A percentile compares a stretch with the other conserved stretches of the same genome.
These are phyloP conservation scores for Aspergillus jensenii DNA, from an alignment of 2,329 filamentous ascomycete genomes.

Conservation along the genomic window DNA sequence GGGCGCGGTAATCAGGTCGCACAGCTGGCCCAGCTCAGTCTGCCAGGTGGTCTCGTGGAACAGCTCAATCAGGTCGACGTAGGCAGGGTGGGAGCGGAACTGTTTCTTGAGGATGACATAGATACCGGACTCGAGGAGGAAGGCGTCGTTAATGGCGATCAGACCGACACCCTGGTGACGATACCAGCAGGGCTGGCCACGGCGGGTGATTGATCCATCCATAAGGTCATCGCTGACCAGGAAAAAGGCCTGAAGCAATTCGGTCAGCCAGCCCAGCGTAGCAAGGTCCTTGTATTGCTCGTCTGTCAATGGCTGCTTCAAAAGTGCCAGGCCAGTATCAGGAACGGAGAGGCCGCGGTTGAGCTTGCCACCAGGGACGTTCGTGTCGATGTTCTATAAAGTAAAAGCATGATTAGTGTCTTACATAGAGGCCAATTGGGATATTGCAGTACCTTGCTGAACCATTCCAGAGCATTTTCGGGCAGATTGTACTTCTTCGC, in stretches of 20 bases:
- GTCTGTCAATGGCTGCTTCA: constrained; percentile 68
- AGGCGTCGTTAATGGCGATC: constrained; percentile 97
- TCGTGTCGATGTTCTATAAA: constrained; percentile 62
- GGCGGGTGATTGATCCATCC: constrained; percentile 92
- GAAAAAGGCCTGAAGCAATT: constrained; percentile 98
- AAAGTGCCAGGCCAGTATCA: constrained; percentile 80
- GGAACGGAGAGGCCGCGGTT: constrained; percentile 98
- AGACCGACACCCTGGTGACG: constrained; percentile 84
- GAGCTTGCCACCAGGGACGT: constrained; percentile 92
- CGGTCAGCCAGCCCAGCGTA: constrained; percentile 93
- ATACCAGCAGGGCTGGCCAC: constrained; percentile 96
- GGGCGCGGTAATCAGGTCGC: constrained; percentile 91
- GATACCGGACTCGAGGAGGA: constrained; percentile 90
- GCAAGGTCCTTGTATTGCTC: constrained; percentile 87
- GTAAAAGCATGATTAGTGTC: not conserved
- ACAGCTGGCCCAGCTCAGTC: constrained; percentile 92
- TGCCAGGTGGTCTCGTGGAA: constrained; percentile 95
- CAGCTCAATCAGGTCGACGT: constrained; percentile 88
- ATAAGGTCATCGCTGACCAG: constrained; percentile 98
- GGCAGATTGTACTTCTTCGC: constrained; percentile 81
- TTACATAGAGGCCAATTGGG: no score
- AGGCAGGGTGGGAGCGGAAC: constrained; percentile 83
- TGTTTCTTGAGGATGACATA: constrained; percentile 91
- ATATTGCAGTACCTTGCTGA: constrained; percentile 63
- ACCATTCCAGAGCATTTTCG: constrained; percentile 78